Evolutionary conservation across 768 basidiomycete species (phyloP), one percentile per base, ranked within the genome.

Genomic region (Erythrobasidium yunnanense): DNA sequence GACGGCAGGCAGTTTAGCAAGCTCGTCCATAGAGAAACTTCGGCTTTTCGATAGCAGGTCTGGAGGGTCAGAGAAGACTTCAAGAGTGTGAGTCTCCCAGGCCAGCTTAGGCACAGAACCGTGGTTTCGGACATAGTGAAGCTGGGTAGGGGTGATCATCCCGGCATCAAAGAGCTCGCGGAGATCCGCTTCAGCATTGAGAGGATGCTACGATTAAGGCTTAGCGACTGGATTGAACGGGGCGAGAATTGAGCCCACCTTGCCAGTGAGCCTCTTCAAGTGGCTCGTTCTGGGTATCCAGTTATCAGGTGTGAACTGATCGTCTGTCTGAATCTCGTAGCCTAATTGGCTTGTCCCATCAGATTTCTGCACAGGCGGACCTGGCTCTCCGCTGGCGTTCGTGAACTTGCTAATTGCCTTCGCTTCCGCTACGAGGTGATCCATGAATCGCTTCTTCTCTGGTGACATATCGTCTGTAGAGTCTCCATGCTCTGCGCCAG

Each of bases 221-320:
- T n/a, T n/a, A n/a, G n/a, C n/a, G n/a, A n/a, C n/a, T n/a, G n/a
- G n/a, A n/a, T n/a, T n/a, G n/a, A n/a, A n/a, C n/a, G n/a, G n/a
- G n/a, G n/a, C n/a, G n/a, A n/a, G n/a, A n/a, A n/a, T n/a, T n/a
- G n/a, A n/a, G n/a, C n/a, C n/a, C n/a, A n/a, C n/a, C n/a, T 54
- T 54, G 52, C 52, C 52, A 5, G 52, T 54, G 20, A 54, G 52
- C 13, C 52, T 22, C 23, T 27, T 23, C 5, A 54, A 32, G 23
- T 54, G 52, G 32, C 32, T 32, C 8, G 23, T 54, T 23, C 52
- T 22, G 22, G 52, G 52, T 8, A 54, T 32, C 52, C 52, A 54
- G 18, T 54, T 54, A 54, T 54, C 52, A 3, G 52, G 52, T 22
- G 52, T 54, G 32, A 54, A 54, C 23, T 54, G 52, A 54, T 54